phyloP scores from a whole-genome alignment of 2,329 filamentous ascomycete genomes.

The Paracorniculantispora psalliotae region DNA sequence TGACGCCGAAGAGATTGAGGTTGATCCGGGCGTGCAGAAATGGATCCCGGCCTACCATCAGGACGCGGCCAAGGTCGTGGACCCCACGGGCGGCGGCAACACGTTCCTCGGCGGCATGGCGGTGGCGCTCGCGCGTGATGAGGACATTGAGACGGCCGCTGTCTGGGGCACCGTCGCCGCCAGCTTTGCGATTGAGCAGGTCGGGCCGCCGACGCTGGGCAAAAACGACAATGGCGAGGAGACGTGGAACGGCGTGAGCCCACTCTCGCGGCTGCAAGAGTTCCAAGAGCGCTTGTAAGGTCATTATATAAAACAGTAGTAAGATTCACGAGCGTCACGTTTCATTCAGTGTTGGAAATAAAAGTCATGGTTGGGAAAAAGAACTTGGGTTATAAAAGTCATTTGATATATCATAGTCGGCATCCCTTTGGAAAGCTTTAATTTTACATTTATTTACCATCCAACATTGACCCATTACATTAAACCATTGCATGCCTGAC shows the following conservation, averaged over 20 bases:
- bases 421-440: slow-evolving; percentile 9
- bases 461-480: background rate
- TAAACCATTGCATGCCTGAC: background rate
- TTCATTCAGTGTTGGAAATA: background rate
- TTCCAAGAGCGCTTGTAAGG: slow-evolving; percentile 40
- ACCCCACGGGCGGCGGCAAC: slow-evolving; percentile 93
- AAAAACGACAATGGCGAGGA: slow-evolving; percentile 42
- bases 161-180: slow-evolving; percentile 77
- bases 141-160: slow-evolving; percentile 63
- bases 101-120: slow-evolving; percentile 67
- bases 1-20: slow-evolving; percentile 53
- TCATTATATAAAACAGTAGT: background rate
- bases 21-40: slow-evolving; percentile 59
- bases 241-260: slow-evolving; percentile 56
- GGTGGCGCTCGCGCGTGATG: slow-evolving; percentile 55
- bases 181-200: slow-evolving; percentile 91
- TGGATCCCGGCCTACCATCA: slow-evolving; percentile 78
- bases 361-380: background rate
- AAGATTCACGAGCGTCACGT: slow-evolving; percentile 2
- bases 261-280: slow-evolving; percentile 47
- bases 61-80: slow-evolving; percentile 57
- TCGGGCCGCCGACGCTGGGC: slow-evolving; percentile 67
- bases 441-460: slow-evolving; percentile 12
- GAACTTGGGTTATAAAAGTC: background rate
- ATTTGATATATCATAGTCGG: slow-evolving; percentile 10